Base-by-base conservation (phyloP, 495 filamentous ascomycete species). In the Hypomontagnella submonticulosa region DNA sequence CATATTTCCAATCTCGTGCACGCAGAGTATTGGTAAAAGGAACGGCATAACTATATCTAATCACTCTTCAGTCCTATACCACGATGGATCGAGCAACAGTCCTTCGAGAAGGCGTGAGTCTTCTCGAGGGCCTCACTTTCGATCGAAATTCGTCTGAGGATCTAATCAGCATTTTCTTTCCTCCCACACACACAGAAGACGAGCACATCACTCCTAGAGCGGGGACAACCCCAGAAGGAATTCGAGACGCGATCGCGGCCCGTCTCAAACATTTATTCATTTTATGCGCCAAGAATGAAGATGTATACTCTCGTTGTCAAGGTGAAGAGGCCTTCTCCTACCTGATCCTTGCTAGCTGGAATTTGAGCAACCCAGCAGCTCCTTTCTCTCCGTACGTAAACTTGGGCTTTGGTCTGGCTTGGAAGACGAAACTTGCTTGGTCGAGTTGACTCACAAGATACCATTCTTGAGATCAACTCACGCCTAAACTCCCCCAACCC, bases 271-370 rank as follows among this genome's bases (percentile, higher is more conserved):
- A 32, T 4, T 10, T 50, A 7, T 60, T 69, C 23, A 13, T 46
- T 32, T 4, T 41, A 18, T 60, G 50, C 16, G 7, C 38, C 12
- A 23, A 13, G n/a, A 19, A 27, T 11, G 30, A 60, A 7, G 66
- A 69, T 18, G 54, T 56, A 12, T 69, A 69, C 33, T 13, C 23
- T 18, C 66, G 60, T 13, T 12, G 64, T 2, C 41, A 43, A 37
- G 66, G 60, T 1, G 42, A 60, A 7, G 15, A 51, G 13, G 42
- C 66, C 3, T 69, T 69, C 20, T 69, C 47, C 5, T 41, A 59
- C 18, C 60, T 69, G 10, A 20, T 69, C 19, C 36, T 64, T 3
- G 44, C 53, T 5, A 32, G 41, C 1, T 69, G 49, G 66, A 51
- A 69, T 12, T 7, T 49, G 4, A 52, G 16, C 2, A 27, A 44